Base-by-base conservation (phyloP, 1,284 basidiomycete genomes). In the Moniliella sp. region DNA sequence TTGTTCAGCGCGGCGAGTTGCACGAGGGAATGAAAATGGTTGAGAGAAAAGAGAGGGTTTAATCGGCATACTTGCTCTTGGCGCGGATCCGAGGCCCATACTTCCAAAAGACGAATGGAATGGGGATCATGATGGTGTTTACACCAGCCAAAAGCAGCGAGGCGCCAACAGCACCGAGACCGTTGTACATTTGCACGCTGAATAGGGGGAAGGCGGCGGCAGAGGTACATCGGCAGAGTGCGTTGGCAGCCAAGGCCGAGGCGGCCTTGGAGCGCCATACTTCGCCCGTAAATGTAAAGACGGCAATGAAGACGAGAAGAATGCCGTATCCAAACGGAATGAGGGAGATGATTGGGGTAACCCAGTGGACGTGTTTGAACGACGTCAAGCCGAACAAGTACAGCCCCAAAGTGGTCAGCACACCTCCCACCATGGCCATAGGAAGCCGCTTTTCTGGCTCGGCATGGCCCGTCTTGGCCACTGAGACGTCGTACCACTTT, bases 381-480 rank as follows among this genome's bases (percentile, higher is more conserved):
- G 29, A 23, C 7, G 37, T 39, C 21, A 42, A 42, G 21, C 36
- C 36, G 25, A 42, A 35, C 28, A 17, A 28, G 19, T 35, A 39
- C 5, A 39, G 27, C 4, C 37, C 34, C 1, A 39, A 15, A 3
- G 25, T 15, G 12, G 30, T 30, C 15, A 39, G 31, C 10, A 35
- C n/a, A 5, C 33, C 32, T 7, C 37, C 37, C 4, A 23, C 17
- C 26, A 35, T 35, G 13, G 27, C 33, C 9, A 17, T n/a, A 1
- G 32, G 34, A 15, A 39, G 25, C 3, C 37, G 30, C n/a, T 28
- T 16, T 23, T 39, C 37, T 2, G 37, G 37, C 7, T 19, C 10
- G 21, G n/a, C 57, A 3, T 43, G 37, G 11, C 9, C 3, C 54
- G 44, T 31, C 61, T 46, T 4, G 18, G 14, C 17, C 17, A 13